A percentile compares a stretch with the other conserved stretches of the same genome.
phyloP scores from a whole-genome alignment of 2,329 filamentous ascomycete species.

The Pseudogymnoascus verrucosus region DNA sequence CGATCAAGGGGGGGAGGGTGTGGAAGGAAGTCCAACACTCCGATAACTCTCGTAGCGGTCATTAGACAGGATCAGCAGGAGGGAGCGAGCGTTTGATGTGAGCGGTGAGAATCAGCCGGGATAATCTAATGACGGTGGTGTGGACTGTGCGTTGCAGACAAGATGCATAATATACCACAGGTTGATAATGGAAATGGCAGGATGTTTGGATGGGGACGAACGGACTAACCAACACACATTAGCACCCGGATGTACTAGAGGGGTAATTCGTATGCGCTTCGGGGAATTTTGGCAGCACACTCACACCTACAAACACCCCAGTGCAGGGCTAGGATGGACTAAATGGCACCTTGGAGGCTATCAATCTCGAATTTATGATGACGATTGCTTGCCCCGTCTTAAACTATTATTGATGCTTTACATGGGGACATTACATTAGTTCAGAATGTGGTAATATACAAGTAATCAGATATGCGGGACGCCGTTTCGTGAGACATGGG shows the following conservation, averaged over 20 bases:
- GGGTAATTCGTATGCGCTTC: neutral
- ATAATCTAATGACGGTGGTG: neutral
- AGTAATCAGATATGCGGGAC: constrained; percentile 6
- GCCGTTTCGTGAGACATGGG: constrained; percentile 1
- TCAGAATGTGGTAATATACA: neutral
- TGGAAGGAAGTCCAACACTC: neutral
- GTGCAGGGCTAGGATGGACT: neutral
- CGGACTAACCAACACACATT: neutral
- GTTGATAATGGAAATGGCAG: constrained; percentile 4
- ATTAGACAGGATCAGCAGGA: constrained; percentile 5
- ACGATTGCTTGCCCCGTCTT: neutral
- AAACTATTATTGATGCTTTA: neutral
- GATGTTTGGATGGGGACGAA: constrained; percentile 1
- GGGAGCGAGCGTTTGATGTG: constrained; percentile 7
- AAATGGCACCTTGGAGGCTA: constrained; percentile 4
- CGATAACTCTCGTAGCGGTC: neutral
- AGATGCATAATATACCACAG: neutral
- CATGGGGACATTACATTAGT: neutral
- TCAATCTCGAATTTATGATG: neutral
- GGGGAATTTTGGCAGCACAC: neutral
- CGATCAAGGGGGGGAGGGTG: neutral
- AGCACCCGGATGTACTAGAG: neutral
- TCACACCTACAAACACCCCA: neutral
- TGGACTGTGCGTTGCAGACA: neutral
- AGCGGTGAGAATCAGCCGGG: constrained; percentile 4